Percentiles rank a stretch among this genome's conserved stretches.
phyloP scores from a whole-genome alignment of 352 stramenopile genomes.

The Hyaloperonospora arabidopsidis region DNA sequence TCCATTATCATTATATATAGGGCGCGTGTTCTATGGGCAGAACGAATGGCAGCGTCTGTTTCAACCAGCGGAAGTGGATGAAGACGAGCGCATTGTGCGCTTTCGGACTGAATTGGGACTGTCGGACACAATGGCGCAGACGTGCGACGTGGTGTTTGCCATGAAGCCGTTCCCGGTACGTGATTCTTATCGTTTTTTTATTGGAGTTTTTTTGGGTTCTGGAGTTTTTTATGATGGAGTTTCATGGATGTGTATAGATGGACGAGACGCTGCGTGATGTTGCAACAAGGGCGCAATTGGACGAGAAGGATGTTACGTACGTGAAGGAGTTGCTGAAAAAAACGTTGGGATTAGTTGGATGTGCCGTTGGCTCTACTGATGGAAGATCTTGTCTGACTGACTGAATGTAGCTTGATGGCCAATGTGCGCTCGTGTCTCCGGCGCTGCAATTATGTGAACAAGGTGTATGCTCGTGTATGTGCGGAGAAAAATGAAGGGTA shows the following conservation, averaged over 20 bases:
- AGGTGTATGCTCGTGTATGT: constrained; percentile 47
- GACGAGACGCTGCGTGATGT: constrained; percentile 50
- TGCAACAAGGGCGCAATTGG: constrained; percentile 40
- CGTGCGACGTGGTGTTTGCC: constrained; percentile 77
- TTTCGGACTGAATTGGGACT: constrained; percentile 71
- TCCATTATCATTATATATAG: constrained; percentile 42
- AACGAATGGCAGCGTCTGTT: constrained; percentile 75
- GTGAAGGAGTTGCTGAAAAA: constrained; percentile 2
- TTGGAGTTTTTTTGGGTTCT: background rate
- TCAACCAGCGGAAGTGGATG: constrained; percentile 36
- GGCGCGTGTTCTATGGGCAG: constrained; percentile 51
- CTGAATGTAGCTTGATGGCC: constrained; percentile 39
- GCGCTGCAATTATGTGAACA: constrained; percentile 71
- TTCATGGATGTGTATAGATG: constrained; percentile 31
- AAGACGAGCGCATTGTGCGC: constrained; percentile 54
- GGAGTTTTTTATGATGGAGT: background rate
- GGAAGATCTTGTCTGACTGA: background rate
- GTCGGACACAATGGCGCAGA: constrained; percentile 44
- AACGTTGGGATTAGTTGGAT: too few relatives aligned
- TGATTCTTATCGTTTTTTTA: background rate
- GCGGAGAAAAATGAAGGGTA: constrained; percentile 61
- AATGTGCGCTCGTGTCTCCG: constrained; percentile 63
- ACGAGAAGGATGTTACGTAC: constrained; percentile 41
- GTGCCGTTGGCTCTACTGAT: background rate
- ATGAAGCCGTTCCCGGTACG: constrained; percentile 59